Evolutionary conservation across 2,329 filamentous ascomycete species (phyloP), one percentile per base, ranked within the genome.

Genomic region (Elsinoe batatas): DNA sequence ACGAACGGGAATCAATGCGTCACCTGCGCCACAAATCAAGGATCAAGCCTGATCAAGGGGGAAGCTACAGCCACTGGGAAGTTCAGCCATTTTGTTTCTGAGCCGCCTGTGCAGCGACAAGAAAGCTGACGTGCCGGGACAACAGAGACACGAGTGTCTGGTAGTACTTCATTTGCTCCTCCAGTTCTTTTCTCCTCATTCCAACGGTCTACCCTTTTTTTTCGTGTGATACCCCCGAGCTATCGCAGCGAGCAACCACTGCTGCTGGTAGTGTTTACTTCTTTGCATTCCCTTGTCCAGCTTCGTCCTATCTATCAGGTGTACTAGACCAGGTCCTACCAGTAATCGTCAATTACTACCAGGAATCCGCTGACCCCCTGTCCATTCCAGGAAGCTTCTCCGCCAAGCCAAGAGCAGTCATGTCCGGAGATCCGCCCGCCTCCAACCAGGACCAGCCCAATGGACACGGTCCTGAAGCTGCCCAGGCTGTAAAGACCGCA

Each of bases 11-110:
- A 51, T 38, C 35, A 38, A 26, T 37, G 47, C 47, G 47, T 51
- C 47, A 51, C 47, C 36, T 51, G 47, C 47, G 47, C 47, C 47
- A 51, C 47, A 35, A 38, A 38, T 38, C 35, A 37, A 51, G 47
- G 18, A 30, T 35, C 33, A n/a, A 49, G 26, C 26, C 26, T 30
- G 8, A 30, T 30, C 26, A 30, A 33, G 44, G 44, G 30, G 44
- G 33, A 20, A 18, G 44, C 44, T 49, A 30, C 44, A 51, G 47
- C 47, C 47, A 51, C 47, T 38, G 38, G 47, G 33, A 30, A 7
- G n/a, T n/a, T 15, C 47, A 38, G 33, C 47, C 47, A 51, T 51
- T 51, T 51, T 37, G 32, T 51, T 51, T 51, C 32, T 37, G 47
- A 37, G 47, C 46, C 26, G 46, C 46, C 12, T 35, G 46, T 50